A percentile compares a stretch with the other conserved stretches of the same genome.
Evolutionary conservation across 2,329 filamentous ascomycete species (phyloP).

Genomic region (Lasiodiplodia sp.): DNA sequence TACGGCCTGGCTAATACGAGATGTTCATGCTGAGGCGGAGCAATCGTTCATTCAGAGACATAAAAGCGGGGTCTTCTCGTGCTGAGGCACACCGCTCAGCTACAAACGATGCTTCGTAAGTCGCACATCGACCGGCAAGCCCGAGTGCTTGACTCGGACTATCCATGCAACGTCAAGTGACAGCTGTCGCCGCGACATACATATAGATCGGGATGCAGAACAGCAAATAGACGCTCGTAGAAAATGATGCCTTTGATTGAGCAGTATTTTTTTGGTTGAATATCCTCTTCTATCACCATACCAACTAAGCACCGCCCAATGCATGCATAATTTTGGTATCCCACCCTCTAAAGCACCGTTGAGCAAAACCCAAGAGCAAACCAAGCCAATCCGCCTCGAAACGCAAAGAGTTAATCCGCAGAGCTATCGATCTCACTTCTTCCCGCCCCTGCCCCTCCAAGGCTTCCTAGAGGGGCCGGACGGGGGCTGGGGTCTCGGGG

Average conservation of each 20-base stretch:
- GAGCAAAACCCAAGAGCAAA: not conserved
- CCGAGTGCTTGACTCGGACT: not conserved
- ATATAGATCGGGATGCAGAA: not conserved
- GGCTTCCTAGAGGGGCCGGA: not conserved
- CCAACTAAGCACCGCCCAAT: not conserved
- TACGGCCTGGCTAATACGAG: not conserved
- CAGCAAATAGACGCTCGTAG: not conserved
- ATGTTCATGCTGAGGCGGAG: slow-evolving; percentile 8
- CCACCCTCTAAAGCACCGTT: not conserved
- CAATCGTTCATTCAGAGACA: slow-evolving; percentile 1
- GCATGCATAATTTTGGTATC: not conserved
- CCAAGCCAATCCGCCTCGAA: not conserved
- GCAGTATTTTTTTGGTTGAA: not conserved
- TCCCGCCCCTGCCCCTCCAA: not conserved
- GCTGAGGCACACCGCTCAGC: slow-evolving; percentile 17
- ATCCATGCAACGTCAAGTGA: not conserved
- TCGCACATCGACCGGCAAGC: not conserved
- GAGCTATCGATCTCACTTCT: not conserved
- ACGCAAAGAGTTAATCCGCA: not conserved
- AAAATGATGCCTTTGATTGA: not conserved
- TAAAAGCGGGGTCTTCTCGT: slow-evolving; percentile 3
- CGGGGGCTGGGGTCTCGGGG: not conserved
- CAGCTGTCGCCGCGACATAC: not conserved
- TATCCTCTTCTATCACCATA: not conserved
- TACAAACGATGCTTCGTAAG: slow-evolving; percentile 2